phyloP scores from a whole-genome alignment of 208 protist species.

The Tritrichomonas musculus region DNA sequence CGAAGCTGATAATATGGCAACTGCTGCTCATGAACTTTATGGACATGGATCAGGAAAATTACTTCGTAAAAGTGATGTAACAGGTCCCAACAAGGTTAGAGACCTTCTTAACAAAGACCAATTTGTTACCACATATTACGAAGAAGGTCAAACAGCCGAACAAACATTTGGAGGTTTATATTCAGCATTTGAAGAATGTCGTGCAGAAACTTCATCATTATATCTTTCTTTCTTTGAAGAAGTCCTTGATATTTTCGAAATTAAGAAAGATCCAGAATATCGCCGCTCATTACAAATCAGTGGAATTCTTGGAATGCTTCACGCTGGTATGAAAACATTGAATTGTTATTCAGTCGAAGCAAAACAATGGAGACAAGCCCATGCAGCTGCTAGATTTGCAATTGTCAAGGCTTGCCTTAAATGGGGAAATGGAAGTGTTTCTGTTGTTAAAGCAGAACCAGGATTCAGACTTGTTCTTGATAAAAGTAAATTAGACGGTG shows the following conservation, averaged over 20 bases:
- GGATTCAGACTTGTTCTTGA: not conserved
- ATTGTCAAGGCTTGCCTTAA: not conserved
- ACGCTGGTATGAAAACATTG: slow-evolving; percentile 37
- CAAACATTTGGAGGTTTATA: slow-evolving; percentile 38
- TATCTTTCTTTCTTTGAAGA: slow-evolving; percentile 34
- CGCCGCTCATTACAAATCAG: not conserved
- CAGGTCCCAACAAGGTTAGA: not conserved
- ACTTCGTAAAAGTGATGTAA: slow-evolving; percentile 15
- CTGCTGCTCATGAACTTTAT: slow-evolving; percentile 49
- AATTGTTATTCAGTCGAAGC: slow-evolving; percentile 27
- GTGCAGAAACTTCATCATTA: slow-evolving; percentile 43
- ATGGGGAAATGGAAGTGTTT: not conserved
- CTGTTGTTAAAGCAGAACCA: not conserved
- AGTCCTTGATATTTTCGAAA: slow-evolving; percentile 42
- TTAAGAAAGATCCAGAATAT: not conserved
- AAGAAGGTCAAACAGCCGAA: slow-evolving; percentile 40
- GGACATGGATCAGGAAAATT: slow-evolving; percentile 45
- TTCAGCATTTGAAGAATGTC: slow-evolving; percentile 46
- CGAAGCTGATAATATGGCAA: slow-evolving; percentile 33
- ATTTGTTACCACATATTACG: slow-evolving; percentile 37
- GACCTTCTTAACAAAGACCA: slow-evolving; percentile 8
- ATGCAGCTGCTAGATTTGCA: slow-evolving; percentile 37
- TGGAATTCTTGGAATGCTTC: slow-evolving; percentile 26
- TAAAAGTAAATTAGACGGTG: not conserved
- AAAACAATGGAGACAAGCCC: slow-evolving; percentile 44